Evolutionary conservation across 129 eudicot species (phyloP).

Genomic region (Dittrichia graveolens): DNA sequence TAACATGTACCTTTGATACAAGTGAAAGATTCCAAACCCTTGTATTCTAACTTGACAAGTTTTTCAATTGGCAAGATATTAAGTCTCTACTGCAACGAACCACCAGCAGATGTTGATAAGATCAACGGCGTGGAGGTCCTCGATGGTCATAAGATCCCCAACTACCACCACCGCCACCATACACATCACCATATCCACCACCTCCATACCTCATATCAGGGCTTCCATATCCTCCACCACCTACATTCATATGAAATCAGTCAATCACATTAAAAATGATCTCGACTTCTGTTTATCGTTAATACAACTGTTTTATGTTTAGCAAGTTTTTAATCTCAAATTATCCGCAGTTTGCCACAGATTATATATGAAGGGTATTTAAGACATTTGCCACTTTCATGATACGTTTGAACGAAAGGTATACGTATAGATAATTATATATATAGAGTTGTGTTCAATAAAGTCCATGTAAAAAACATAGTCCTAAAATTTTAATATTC

Average conservation of each 20-base stretch:
- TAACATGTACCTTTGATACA: constrained; percentile 6
- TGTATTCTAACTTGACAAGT: not conserved
- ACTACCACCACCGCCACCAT: constrained; percentile 44
- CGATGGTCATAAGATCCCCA: constrained; percentile 70
- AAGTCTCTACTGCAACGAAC: not conserved
- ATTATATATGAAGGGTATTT: not conserved
- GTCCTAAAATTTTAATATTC: no score
- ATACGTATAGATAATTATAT: no score
- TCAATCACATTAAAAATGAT: not conserved
- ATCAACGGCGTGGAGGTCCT: constrained; percentile 70
- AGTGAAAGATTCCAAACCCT: not conserved
- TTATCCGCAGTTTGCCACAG: no score
- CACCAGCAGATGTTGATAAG: not conserved
- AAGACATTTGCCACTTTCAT: not conserved
- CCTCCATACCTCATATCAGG: constrained; percentile 68
- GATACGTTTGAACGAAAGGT: not conserved
- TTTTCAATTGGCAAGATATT: constrained; percentile 4
- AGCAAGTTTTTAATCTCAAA: not conserved
- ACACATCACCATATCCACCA: constrained; percentile 53
- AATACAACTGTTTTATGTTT: not conserved
- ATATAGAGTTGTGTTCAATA: no score
- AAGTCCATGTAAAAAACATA: no score
- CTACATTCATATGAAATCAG: constrained; percentile 32
- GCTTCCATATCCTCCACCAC: constrained; percentile 71
- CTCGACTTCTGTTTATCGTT: not conserved